Evolutionary conservation across 768 basidiomycete genomes (phyloP).

Genomic region (Russula earlei): DNA sequence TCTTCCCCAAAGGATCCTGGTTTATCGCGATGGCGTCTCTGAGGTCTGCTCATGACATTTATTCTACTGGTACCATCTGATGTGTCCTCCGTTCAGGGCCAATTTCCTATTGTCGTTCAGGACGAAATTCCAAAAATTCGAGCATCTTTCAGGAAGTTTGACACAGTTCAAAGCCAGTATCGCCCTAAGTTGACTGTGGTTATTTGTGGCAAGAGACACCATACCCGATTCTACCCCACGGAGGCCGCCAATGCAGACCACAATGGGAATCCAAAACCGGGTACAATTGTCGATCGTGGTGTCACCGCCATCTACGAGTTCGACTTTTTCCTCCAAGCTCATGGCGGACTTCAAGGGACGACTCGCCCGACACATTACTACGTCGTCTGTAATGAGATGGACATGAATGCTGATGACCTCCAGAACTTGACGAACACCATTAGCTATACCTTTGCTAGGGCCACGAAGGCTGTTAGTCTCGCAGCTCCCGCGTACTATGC

Average conservation of each 20-base stretch:
- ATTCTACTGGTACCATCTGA: neutral
- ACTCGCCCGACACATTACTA: conserved; percentile 48
- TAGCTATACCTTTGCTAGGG: conserved; percentile 48
- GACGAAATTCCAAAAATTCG: conserved; percentile 38
- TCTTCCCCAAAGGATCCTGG: conserved; percentile 39
- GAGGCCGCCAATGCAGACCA: conserved; percentile 33
- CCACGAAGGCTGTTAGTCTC: conserved; percentile 44
- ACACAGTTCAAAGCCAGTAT: conserved; percentile 31
- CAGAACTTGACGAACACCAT: conserved; percentile 48
- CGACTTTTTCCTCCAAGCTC: conserved; percentile 47
- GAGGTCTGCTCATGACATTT: conserved; percentile 37
- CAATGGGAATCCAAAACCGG: conserved; percentile 43
- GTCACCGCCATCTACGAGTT: conserved; percentile 46
- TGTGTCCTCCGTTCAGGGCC: conserved; percentile 29
- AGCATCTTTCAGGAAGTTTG: conserved; percentile 34
- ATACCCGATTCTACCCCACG: conserved; percentile 48
- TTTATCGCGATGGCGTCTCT: conserved; percentile 71
- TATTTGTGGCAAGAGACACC: conserved; percentile 50
- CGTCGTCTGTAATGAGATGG: conserved; percentile 45
- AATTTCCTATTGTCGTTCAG: conserved; percentile 36
- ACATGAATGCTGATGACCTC: conserved; percentile 39
- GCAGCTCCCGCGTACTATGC: conserved; percentile 40
- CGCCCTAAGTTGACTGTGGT: conserved; percentile 41
- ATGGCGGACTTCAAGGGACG: conserved; percentile 39
- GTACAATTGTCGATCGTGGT: conserved; percentile 47